Evolutionary conservation across 176 grass and related monocot genomes (phyloP).

Genomic region (Carex pumila): DNA sequence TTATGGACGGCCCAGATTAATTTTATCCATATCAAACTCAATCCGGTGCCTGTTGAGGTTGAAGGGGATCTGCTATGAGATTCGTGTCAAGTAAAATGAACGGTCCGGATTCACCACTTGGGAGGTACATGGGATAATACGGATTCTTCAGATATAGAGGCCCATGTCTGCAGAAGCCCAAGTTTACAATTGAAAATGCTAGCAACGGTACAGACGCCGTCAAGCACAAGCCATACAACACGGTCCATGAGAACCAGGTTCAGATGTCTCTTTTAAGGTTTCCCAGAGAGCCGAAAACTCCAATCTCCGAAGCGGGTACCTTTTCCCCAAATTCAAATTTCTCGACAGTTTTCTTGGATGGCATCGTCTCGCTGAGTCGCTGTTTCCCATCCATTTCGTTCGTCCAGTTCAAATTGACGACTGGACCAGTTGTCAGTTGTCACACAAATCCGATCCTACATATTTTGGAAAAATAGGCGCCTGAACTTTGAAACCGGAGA

Average conservation of each 20-base stretch:
- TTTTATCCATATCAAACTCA: too few relatives aligned
- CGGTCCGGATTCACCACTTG: too few relatives aligned
- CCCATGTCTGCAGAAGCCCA: background rate
- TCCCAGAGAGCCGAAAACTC: background rate
- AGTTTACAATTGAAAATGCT: background rate
- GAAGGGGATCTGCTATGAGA: too few relatives aligned
- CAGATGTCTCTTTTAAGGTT: background rate
- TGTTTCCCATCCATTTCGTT: background rate
- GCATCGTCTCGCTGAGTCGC: background rate
- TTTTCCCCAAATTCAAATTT: slow-evolving; percentile 19
- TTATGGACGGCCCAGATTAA: background rate
- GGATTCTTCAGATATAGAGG: background rate
- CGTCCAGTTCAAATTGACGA: background rate
- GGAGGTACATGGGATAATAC: too few relatives aligned
- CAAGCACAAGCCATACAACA: background rate
- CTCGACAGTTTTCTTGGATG: background rate
- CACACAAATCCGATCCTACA: background rate
- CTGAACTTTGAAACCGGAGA: background rate
- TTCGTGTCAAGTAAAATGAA: too few relatives aligned
- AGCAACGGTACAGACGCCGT: background rate
- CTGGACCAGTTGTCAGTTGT: background rate
- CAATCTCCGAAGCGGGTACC: background rate
- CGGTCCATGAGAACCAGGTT: background rate
- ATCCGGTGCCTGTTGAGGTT: too few relatives aligned
- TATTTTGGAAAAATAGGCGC: background rate